These are phyloP conservation scores for Hypoxylon intermedium DNA, from an alignment of 495 filamentous ascomycete species.

Conservation along the genomic window DNA sequence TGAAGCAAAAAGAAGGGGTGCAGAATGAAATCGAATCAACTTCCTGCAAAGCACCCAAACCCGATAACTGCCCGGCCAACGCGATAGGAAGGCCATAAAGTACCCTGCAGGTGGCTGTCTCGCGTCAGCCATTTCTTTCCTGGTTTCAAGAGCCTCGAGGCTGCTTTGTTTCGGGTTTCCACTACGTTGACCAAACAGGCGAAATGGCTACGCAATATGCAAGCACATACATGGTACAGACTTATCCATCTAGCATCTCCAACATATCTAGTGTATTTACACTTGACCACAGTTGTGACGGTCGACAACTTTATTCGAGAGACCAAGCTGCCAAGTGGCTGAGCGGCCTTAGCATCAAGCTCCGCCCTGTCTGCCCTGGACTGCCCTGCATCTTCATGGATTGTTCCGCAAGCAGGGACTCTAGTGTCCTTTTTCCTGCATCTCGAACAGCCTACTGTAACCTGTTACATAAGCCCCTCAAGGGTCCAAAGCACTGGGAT, in stretches of 20 bases:
- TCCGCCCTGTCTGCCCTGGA: constrained; percentile 9
- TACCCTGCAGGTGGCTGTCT: not conserved
- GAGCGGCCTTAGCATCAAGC: constrained; percentile 27
- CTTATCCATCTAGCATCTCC: not conserved
- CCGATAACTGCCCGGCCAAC: not conserved
- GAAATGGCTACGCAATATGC: not conserved
- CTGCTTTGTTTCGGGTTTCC: constrained; percentile 21
- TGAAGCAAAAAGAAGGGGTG: too few relatives aligned
- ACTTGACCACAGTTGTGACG: not conserved
- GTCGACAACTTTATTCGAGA: too few relatives aligned
- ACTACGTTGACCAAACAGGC: not conserved
- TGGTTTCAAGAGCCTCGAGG: constrained; percentile 8
- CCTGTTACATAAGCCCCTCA: constrained; percentile 1
- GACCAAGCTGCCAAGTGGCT: constrained; percentile 26
- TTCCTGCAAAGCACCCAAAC: not conserved
- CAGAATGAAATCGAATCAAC: not conserved
- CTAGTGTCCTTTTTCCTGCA: constrained; percentile 4
- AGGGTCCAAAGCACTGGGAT: not conserved
- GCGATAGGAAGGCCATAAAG: not conserved
- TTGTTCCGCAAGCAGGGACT: constrained; percentile 18
- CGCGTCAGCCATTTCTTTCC: not conserved
- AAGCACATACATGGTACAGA: not conserved
- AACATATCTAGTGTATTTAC: not conserved
- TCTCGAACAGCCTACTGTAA: constrained; percentile 10
- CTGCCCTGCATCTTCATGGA: constrained; percentile 16